Percentiles rank a stretch among this genome's conserved stretches.
Evolutionary conservation across 352 stramenopile genomes (phyloP).

Genomic region (Phytophthora quininea): DNA sequence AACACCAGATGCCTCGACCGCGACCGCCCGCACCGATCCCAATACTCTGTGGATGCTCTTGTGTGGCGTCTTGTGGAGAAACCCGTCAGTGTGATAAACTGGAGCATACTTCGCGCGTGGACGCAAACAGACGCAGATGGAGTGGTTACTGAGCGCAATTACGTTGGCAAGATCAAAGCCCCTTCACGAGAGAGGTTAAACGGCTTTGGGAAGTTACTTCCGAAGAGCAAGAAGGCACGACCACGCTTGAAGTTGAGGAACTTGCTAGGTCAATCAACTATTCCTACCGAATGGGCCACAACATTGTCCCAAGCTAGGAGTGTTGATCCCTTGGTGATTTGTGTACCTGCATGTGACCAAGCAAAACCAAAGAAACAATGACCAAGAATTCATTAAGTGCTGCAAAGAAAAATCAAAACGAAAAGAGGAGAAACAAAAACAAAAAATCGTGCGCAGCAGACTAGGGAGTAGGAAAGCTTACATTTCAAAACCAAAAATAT

Average conservation of each 20-base stretch:
- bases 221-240: neutral
- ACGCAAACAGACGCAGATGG: neutral
- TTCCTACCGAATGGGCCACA: slow-evolving; percentile 5
- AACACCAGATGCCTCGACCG: slow-evolving; percentile 1
- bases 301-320: neutral
- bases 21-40: neutral
- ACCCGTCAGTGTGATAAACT: slow-evolving; percentile 12
- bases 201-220: neutral
- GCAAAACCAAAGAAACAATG: neutral
- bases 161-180: slow-evolving; percentile 5
- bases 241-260: neutral
- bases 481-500: too few relatives aligned
- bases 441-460: too few relatives aligned
- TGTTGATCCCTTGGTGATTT: neutral
- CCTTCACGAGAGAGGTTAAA: neutral
- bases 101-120: slow-evolving; percentile 3
- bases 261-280: neutral
- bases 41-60: neutral
- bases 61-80: slow-evolving; percentile 13
- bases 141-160: neutral
- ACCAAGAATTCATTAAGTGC: too few relatives aligned
- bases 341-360: neutral
- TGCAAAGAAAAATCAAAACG: too few relatives aligned
- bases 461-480: too few relatives aligned
- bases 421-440: too few relatives aligned